phyloP scores from a whole-genome alignment of 768 basidiomycete species.

The Podaxis sp. region DNA sequence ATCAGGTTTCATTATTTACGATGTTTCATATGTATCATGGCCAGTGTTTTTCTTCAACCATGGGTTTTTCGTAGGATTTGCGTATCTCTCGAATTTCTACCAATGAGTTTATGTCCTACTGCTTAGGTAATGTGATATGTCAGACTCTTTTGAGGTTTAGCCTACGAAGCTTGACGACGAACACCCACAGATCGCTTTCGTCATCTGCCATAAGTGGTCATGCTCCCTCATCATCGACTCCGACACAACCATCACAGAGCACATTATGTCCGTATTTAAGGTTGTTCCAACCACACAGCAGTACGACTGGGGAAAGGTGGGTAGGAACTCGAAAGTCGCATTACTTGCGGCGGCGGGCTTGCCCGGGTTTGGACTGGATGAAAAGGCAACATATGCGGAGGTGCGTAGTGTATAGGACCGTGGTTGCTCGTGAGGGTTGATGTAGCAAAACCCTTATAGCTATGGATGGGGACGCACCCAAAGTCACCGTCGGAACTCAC shows the following conservation, averaged over 20 bases:
- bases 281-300: conserved; percentile 80
- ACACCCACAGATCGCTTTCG: not conserved
- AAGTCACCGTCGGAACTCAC: conserved; percentile 46
- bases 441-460: conserved; percentile 36
- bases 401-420: conserved; percentile 37
- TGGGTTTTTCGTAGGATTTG: not conserved
- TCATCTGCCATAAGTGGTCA: not conserved
- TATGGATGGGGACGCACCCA: conserved; percentile 99
- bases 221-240: not conserved
- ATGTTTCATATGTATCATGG: not conserved
- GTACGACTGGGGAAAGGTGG: conserved; percentile 95
- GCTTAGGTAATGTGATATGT: conserved; percentile 1
- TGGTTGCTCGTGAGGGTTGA: not conserved
- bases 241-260: not conserved
- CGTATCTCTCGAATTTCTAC: not conserved
- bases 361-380: conserved; percentile 64
- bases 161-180: not conserved
- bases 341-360: conserved; percentile 68
- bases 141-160: not conserved
- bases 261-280: conserved; percentile 54
- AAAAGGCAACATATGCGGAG: conserved; percentile 86
- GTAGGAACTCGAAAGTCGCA: conserved; percentile 79
- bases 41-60: not conserved
- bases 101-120: not conserved
- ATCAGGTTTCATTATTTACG: not conserved